Evolutionary conservation across 2,329 filamentous ascomycete genomes (phyloP), one percentile per base, ranked within the genome.

Genomic region (Fusarium dlaminii): DNA sequence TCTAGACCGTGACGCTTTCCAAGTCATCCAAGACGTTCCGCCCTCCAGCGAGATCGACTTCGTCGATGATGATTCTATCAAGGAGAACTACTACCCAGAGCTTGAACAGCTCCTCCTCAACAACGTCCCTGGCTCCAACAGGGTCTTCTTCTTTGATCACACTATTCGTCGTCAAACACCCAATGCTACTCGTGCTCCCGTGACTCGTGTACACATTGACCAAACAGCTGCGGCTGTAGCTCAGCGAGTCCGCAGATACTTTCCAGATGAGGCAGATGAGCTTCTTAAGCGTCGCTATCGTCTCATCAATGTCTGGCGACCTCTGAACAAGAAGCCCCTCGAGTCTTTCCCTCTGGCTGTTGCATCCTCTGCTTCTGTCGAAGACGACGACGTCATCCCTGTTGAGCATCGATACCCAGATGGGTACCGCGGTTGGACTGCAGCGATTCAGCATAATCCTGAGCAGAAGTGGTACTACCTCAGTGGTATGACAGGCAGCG

Each of bases 281-380:
- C 84, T 96, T 0, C 87, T 96, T 3, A 80, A 86, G 66, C 90
- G 88, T 6, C 90, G 94, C 5, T 95, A 94, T 82, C 89, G 94
- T 68, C 94, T 98, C 78, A 90, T 98, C 81, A 98, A 97, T 75
- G 92, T 98, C 54, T 98, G 95, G 95, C 88, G 93, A 0, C 91
- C 91, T 22, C 83, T 90, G 14, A 89, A 87, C 81, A 81, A 82
- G 75, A 84, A 85, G 40, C 89, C 91, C 6, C 87, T 93, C 12
- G 89, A 90, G 65, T 88, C 92, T 49, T 89, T 87, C 75, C 93
- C 93, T 3, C 85, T 95, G 3, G 91, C 90, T 0, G 90, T 94
- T 39, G 89, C 92, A 2, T 91, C 92, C 55, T 91, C 90, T 79
- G 84, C 88, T 4, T 88, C 87, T 1, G 88, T 93, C 2, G 78